phyloP scores from a whole-genome alignment of 202 grass and related monocot species.

The Cymbopogon flexuosus region DNA sequence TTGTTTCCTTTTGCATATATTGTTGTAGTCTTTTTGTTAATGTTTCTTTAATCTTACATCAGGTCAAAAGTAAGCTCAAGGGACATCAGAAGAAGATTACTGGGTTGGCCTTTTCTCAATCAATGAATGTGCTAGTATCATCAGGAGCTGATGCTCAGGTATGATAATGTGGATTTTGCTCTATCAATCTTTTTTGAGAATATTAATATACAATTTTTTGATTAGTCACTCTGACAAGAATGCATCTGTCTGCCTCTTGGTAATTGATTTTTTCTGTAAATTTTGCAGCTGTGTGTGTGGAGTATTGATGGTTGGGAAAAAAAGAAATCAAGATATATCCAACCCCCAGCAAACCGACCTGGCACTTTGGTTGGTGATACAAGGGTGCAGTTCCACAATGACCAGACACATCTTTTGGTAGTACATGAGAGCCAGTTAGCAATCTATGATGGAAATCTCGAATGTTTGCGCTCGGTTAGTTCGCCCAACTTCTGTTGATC shows the following conservation, averaged over 20 bases:
- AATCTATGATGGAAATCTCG: constrained; percentile 90
- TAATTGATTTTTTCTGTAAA: constrained; percentile 2
- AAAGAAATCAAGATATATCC: constrained; percentile 89
- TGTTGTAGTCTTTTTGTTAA: not conserved
- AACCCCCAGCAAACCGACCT: constrained; percentile 55
- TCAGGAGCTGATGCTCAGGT: constrained; percentile 98
- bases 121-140: constrained; percentile 80
- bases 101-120: constrained; percentile 84
- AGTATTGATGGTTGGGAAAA: constrained; percentile 99
- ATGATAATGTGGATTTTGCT: constrained; percentile 10
- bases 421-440: constrained; percentile 91
- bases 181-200: constrained; percentile 1
- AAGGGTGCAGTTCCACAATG: constrained; percentile 97
- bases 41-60: constrained; percentile 4
- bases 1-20: not conserved
- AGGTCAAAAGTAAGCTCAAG: constrained; percentile 92
- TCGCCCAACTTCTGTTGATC: not conserved
- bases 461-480: constrained; percentile 81
- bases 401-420: constrained; percentile 86
- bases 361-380: constrained; percentile 80
- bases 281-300: constrained; percentile 86
- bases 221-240: not conserved
- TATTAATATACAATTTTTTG: not conserved
- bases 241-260: not conserved
- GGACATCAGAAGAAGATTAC: constrained; percentile 97